Base-by-base conservation (phyloP, 805 yeast species). In the Saturnispora kantuleensis region DNA sequence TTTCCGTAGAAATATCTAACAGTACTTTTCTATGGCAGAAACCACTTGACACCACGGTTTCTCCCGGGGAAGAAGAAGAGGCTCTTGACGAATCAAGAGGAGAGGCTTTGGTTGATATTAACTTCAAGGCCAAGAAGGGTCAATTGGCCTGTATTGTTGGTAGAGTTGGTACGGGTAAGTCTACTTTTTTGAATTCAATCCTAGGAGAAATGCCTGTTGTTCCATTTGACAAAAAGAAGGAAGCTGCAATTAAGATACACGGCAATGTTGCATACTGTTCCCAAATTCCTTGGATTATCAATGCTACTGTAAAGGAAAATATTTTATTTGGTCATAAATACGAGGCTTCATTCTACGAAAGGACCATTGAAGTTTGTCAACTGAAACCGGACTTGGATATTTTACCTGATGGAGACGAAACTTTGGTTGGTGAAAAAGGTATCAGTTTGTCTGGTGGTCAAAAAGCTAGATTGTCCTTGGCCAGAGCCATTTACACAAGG, bases 401-500 rank as follows among this genome's bases (percentile, higher is more conserved):
- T 29, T 71, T 90, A 49, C 89, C 95, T 1, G 84, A 86, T 57
- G 96, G 96, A 42, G 97, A 93, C 60, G 73, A 71, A 45, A 93
- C 98, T 4, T 76, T 84, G 52, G 97, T 90, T 48, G 98, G 98
- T 50, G 98, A 90, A 66, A 87, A 90, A 60, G 98, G 98, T 50
- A 89, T 90, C 42, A 86, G 97, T 10, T 70, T 90, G 39, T 84
- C 95, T 34, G 98, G 98, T 41, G 98, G 98, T 39, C 97, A 93
- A 64, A 93, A 93, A 70, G 97, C 98, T 0, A 79, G 98, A 60
- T 72, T 93, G 31, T 80, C 95, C 2, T 73, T 90, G 43, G 98
- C 98, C 0, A 76, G 98, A 59, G 97, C 98, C 10, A 95, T 93
- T 9, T 90, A 93, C 58, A 76, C 96, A 10, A 74, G 97, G 50